Evolutionary conservation across 495 filamentous ascomycete species (phyloP), one percentile per base, ranked within the genome.

Genomic region (Achaetomiella virescens): DNA sequence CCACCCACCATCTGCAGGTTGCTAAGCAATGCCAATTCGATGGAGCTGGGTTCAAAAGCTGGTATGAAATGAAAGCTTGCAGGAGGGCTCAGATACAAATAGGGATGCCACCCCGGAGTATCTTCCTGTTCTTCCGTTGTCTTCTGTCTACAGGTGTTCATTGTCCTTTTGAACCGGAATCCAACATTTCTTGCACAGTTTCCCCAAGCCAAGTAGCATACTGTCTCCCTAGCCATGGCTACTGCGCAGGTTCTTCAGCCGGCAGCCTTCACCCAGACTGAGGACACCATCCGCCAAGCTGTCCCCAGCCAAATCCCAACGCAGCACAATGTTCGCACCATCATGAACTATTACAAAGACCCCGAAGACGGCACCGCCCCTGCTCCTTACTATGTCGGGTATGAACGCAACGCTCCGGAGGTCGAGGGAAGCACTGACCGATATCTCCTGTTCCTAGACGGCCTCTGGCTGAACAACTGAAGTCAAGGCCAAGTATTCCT

Each of bases 321-420:
- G 11, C 56, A 56, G 12, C 59, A 64, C 54, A 64, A 84, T 61
- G 81, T 85, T 22, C 68, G 78, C 1, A 80, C 84, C 0, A 73
- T 67, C 0, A 64, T 87, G 35, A 80, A 86, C 63, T 87, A 80
- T 68, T 73, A 76, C 71, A 81, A 82, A 60, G 81, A 81, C 14
- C 67, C 72, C 11, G 78, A 74, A 27, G 83, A 86, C 62, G 83
- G 84, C 10, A 79, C 78, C 15, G 72, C 73, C 0, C 82, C 82
- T 0, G 51, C 54, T 0, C 79, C 82, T 0, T 72, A 55, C 48
- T 79, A 81, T 58, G 69, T 76, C 0, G 72, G 68, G 61, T 64
- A 42, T 24, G 57, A 45, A 66, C 5, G 36, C 53, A 10, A 33
- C 44, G n/a, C n/a, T n/a, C n/a, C n/a, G n/a, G n/a, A n/a, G n/a